A percentile compares a stretch with the other conserved stretches of the same genome.
phyloP scores from a whole-genome alignment of 208 protist species.

The Wallacemonas sp. region DNA sequence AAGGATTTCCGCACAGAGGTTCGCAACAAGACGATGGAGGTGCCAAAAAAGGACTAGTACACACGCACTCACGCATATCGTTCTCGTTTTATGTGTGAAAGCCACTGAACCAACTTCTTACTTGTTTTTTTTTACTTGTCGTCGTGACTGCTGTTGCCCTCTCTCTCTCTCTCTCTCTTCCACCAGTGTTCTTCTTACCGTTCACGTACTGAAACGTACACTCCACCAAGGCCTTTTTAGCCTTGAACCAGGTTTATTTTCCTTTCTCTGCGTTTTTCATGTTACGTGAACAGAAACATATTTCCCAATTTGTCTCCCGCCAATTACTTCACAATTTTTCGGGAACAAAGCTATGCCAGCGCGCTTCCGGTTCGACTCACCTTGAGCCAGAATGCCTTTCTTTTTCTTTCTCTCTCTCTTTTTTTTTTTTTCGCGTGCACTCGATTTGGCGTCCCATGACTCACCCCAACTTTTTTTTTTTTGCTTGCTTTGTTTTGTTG shows the following conservation, averaged over 20 bases:
- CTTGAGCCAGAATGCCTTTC: background rate
- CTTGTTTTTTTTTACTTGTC: too few species aligned
- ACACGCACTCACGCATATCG: background rate
- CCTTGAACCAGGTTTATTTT: background rate
- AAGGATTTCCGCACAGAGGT: background rate
- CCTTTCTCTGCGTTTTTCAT: constrained; percentile 3
- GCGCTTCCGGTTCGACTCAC: too few species aligned
- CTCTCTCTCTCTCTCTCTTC: too few species aligned
- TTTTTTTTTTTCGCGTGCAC: constrained; percentile 19
- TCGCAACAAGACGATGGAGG: constrained; percentile 10
- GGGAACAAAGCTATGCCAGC: too few species aligned
- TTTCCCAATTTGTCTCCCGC: too few species aligned
- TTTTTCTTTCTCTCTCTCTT: constrained; percentile 15
- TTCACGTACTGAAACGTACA: background rate
- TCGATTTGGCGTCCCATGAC: too few species aligned
- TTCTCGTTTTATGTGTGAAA: too few species aligned
- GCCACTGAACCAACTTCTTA: too few species aligned
- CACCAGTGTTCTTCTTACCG: too few species aligned
- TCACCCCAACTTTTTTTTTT: constrained; percentile 9
- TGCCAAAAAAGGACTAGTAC: background rate
- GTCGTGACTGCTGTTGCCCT: too few species aligned
- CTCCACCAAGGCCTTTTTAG: background rate
- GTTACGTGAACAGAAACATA: too few species aligned
- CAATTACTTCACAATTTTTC: too few species aligned
- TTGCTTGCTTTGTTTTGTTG: constrained; percentile 8